phyloP scores from a whole-genome alignment of 495 filamentous ascomycete species.

The Aspergillus hancockii region DNA sequence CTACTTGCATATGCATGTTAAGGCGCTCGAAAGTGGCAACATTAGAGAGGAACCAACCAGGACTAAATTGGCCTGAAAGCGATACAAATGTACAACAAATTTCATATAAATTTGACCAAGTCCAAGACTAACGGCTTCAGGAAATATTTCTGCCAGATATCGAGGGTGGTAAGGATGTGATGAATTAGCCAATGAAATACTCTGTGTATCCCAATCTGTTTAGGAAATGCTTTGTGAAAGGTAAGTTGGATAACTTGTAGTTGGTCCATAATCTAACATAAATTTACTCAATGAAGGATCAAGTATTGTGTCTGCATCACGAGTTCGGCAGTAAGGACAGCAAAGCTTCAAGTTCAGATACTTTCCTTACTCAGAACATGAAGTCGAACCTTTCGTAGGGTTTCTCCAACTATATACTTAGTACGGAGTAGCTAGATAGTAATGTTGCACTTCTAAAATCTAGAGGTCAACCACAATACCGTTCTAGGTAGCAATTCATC shows the following conservation, averaged over 20 bases:
- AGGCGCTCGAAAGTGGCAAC: slow-evolving; percentile 17
- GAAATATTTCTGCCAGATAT: background rate
- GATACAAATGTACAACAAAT: background rate
- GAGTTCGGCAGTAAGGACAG: no score
- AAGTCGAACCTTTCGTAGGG: no score
- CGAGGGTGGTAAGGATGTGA: background rate
- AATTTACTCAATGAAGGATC: no score
- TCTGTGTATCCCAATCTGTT: background rate
- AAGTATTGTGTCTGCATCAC: no score
- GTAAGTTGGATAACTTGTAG: no score
- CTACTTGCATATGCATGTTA: slow-evolving; percentile 34
- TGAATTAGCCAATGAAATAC: background rate
- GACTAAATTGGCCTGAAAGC: background rate
- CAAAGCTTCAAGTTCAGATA: no score
- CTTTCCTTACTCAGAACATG: no score
- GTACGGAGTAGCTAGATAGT: background rate
- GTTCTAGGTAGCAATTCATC: no score
- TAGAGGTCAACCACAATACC: background rate
- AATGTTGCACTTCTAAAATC: background rate
- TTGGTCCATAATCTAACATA: no score
- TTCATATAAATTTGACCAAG: background rate
- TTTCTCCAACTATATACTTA: background rate
- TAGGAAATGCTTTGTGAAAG: no score
- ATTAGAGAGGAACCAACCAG: background rate
- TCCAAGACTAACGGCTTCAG: background rate